phyloP scores from a whole-genome alignment of 371 early-diverging fungal genomes.

The Parasitella parasitica region DNA sequence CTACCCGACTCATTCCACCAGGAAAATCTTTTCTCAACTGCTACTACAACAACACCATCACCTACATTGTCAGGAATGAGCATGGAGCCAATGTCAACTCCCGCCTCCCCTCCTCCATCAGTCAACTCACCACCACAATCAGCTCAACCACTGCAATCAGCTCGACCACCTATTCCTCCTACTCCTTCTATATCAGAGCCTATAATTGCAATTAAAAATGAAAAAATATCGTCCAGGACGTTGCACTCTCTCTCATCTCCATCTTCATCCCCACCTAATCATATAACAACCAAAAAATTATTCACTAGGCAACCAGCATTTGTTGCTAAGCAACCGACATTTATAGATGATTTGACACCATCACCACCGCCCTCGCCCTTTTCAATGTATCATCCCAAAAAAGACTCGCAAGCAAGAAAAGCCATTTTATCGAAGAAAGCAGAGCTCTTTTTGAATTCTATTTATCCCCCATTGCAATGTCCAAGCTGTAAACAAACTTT shows the following conservation, averaged over 20 bases:
- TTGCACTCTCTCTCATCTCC: background rate
- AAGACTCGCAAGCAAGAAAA: slow-evolving; percentile 28
- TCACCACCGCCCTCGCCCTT: slow-evolving; percentile 27
- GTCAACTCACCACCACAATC: background rate
- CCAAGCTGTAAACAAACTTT: slow-evolving; percentile 41
- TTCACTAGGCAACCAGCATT: background rate
- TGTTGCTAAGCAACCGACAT: background rate
- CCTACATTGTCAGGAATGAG: background rate
- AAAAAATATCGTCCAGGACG: background rate
- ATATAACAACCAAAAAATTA: background rate
- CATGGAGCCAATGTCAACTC: background rate
- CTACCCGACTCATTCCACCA: background rate
- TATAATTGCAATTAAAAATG: background rate
- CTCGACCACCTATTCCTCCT: background rate
- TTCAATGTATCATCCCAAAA: slow-evolving; percentile 18
- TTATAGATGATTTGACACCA: slow-evolving; percentile 8
- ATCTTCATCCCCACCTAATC: background rate
- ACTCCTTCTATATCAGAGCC: background rate
- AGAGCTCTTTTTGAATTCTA: slow-evolving; percentile 28
- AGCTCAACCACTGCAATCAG: too few relatives aligned
- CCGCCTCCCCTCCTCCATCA: background rate
- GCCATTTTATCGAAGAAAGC: slow-evolving; percentile 28
- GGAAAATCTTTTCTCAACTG: background rate
- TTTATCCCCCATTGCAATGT: slow-evolving; percentile 46
- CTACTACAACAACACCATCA: background rate